Conservation (phyloP, 331 rosid species). For the Malus hybrid region DNA sequence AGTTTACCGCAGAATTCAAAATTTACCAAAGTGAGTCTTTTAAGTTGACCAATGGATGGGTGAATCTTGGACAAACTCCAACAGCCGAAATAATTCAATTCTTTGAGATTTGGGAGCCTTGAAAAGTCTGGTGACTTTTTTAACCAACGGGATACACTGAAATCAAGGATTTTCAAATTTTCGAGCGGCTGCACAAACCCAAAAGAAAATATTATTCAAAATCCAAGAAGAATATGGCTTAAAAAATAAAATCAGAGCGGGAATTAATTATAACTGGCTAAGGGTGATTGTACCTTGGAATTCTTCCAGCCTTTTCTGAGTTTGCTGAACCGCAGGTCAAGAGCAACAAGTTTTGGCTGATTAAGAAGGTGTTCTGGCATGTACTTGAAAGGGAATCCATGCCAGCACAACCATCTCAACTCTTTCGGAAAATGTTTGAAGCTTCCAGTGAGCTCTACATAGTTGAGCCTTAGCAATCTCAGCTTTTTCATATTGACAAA, state of each 20-base stretch:
- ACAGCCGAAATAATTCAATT: fast-evolving
- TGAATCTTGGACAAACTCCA: neutral
- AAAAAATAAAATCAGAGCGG: neutral
- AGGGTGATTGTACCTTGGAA: neutral
- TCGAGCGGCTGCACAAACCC: neutral
- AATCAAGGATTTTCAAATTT: neutral
- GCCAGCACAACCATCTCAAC: neutral
- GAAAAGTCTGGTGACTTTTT: neutral
- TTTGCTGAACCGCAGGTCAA: neutral
- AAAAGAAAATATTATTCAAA: too few relatives aligned
- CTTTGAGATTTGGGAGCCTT: neutral
- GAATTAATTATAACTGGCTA: neutral
- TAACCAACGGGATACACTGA: fast-evolving
- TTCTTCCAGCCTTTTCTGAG: neutral
- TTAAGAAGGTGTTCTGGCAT: neutral
- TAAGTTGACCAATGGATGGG: neutral
- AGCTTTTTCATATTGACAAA: neutral
- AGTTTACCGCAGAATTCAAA: fast-evolving
- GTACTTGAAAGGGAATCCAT: neutral
- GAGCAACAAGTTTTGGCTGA: neutral
- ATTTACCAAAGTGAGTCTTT: neutral
- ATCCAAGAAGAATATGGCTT: neutral
- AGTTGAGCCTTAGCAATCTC: neutral
- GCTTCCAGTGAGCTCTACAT: neutral
- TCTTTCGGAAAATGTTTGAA: neutral